Base-by-base conservation (phyloP, 2,329 filamentous ascomycete species). In the Cladophialophora carrionii region DNA sequence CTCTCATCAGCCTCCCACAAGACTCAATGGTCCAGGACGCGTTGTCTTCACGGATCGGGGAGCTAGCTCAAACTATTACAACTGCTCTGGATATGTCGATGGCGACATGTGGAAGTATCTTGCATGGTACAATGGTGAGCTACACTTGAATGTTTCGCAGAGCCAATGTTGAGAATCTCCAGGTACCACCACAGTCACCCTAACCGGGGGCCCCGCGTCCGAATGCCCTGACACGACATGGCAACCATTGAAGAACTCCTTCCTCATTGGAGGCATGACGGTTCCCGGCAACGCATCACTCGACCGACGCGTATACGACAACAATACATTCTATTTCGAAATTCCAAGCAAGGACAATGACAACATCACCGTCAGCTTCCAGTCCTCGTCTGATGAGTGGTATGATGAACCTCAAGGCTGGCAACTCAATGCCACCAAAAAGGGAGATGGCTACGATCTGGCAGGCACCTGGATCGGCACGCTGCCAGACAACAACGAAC, bases 201-300 rank as follows among this genome's bases (percentile, higher is more conserved):
- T 52, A 17, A 43, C 43, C 4, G 61, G 61, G 1, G 58, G 58
- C 22, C 46, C 29, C 2, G 31, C 57, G 14, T 37, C 57, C 17
- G 48, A 58, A 43, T 63, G 61, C 24, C 29, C 54, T 9, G 54
- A 58, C 31, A 52, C 17, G 14, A 63, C 61, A 7, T 63, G 34
- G 34, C 24, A 63, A 55, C n/a, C 46, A 6, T 29, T 63, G 20
- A 57, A 58, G 2, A 63, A 63, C 46, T 37, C 61, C 0, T 58
- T 58, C 31, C 24, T 49, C 43, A 63, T 63, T 14, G 61, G 61
- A 10, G 61, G 61, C 31, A 53, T 57, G 46, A 63, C 61, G 10
- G 61, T 63, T n/a, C 61, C 61, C 1, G 61, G 61, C 12, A 59
- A 63, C 24, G 12, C 7, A 8, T 29, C 43, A 2, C 61, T 63